phyloP scores from a whole-genome alignment of 345 rosid genomes.

The Gossypium herbaceum region DNA sequence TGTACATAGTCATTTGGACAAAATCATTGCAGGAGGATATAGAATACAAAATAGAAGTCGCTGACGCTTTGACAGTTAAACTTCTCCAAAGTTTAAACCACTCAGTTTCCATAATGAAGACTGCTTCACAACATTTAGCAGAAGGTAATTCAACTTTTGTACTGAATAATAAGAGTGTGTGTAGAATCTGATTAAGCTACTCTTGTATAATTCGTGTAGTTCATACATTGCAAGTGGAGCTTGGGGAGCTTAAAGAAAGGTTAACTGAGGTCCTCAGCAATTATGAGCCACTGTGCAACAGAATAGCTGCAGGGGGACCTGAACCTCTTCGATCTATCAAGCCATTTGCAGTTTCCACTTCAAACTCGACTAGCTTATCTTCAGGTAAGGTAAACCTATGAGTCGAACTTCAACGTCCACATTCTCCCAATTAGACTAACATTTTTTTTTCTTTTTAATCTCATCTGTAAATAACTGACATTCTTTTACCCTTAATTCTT shows the following conservation, averaged over 20 bases:
- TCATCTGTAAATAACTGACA: background rate
- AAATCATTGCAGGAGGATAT: constrained; percentile 61
- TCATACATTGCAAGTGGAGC: constrained; percentile 79
- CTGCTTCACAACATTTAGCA: constrained; percentile 71
- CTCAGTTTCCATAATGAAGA: constrained; percentile 70
- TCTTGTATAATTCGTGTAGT: constrained; percentile 36
- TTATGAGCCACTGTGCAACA: constrained; percentile 69
- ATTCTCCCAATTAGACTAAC: background rate
- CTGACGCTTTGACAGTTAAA: constrained; percentile 82
- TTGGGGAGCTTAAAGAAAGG: constrained; percentile 85
- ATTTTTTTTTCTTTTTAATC: background rate
- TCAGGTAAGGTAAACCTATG: background rate
- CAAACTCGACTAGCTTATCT: constrained; percentile 18
- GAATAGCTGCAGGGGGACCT: constrained; percentile 67
- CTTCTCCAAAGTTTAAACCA: constrained; percentile 69
- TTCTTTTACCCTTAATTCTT: background rate
- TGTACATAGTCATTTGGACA: constrained; percentile 4
- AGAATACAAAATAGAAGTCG: constrained; percentile 86
- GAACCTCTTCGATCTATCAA: constrained; percentile 50
- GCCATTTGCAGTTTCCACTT: constrained; percentile 38
- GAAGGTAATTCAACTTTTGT: constrained; percentile 43
- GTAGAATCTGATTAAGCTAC: constrained; percentile 8
- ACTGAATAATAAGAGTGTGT: background rate
- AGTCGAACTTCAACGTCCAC: constrained; percentile 9
- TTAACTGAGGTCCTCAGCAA: constrained; percentile 80